Conservation (phyloP, 345 rosid species). For the Pugionium dolabratum region DNA sequence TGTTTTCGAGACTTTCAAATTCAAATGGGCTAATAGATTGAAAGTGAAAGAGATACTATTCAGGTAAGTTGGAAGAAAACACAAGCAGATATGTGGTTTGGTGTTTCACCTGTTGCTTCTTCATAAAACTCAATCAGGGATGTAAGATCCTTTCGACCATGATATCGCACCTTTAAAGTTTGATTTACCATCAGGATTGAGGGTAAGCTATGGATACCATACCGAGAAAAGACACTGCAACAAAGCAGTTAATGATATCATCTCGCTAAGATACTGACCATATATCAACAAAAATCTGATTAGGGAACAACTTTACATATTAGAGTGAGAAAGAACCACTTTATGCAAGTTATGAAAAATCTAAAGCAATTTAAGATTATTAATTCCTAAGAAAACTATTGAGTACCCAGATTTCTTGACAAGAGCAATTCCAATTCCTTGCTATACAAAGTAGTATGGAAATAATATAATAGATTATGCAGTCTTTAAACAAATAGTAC, state of each 20-base stretch:
- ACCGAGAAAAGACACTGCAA: conserved; percentile 74
- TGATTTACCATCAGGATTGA: conserved; percentile 67
- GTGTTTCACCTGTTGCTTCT: conserved; percentile 60
- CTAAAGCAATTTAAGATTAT: background rate
- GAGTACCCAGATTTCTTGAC: background rate
- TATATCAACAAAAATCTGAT: background rate
- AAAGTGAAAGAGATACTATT: background rate
- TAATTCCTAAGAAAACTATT: background rate
- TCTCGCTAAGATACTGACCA: background rate
- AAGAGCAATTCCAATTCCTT: background rate
- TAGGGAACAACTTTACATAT: background rate
- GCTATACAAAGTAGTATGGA: background rate
- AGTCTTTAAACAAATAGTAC: background rate
- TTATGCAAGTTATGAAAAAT: background rate
- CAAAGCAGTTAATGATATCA: background rate
- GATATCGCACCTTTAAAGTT: conserved; percentile 56
- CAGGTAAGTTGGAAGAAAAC: conserved; percentile 2
- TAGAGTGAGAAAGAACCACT: background rate
- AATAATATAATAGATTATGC: background rate
- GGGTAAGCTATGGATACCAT: conserved; percentile 88
- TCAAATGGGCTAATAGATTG: conserved; percentile 2
- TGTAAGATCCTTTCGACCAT: conserved; percentile 62
- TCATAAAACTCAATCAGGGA: conserved; percentile 71
- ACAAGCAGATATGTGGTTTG: conserved; percentile 15
- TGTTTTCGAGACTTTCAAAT: background rate